These are phyloP conservation scores for Fusarium pilosicola DNA, from an alignment of 2,329 filamentous ascomycete genomes.

Conservation along the genomic window DNA sequence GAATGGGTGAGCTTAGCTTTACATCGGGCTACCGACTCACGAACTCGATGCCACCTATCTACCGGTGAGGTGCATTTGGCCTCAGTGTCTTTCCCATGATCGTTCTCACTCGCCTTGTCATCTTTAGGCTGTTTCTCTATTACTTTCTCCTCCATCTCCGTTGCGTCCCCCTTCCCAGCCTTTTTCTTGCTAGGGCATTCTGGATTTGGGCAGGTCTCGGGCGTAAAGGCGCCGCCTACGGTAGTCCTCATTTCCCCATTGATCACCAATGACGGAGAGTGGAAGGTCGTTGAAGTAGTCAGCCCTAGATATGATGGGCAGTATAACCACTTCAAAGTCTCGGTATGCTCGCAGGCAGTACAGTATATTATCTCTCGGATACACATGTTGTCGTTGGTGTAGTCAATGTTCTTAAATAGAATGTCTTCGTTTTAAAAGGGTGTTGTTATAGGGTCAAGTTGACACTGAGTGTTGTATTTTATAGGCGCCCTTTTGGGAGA, in stretches of 20 bases:
- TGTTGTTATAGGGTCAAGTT: background rate
- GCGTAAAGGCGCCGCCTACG: background rate
- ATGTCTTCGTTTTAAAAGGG: accelerated
- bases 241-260: background rate
- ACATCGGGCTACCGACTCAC: accelerated
- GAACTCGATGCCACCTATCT: background rate
- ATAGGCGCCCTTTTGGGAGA: background rate
- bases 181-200: background rate
- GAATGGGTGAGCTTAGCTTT: background rate
- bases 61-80: accelerated
- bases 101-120: background rate
- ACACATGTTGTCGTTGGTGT: background rate
- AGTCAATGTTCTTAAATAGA: accelerated
- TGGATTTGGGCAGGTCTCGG: background rate
- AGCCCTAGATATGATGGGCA: background rate
- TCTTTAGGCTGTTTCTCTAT: background rate
- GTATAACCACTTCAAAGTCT: background rate
- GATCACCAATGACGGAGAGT: background rate
- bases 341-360: background rate
- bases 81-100: background rate
- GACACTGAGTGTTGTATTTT: background rate
- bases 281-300: background rate
- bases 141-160: background rate
- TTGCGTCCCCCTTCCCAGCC: background rate
- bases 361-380: background rate